These are phyloP conservation scores for Rhododendron simsii DNA, from an alignment of 148 eudicot genomes.

Conservation along the genomic window DNA sequence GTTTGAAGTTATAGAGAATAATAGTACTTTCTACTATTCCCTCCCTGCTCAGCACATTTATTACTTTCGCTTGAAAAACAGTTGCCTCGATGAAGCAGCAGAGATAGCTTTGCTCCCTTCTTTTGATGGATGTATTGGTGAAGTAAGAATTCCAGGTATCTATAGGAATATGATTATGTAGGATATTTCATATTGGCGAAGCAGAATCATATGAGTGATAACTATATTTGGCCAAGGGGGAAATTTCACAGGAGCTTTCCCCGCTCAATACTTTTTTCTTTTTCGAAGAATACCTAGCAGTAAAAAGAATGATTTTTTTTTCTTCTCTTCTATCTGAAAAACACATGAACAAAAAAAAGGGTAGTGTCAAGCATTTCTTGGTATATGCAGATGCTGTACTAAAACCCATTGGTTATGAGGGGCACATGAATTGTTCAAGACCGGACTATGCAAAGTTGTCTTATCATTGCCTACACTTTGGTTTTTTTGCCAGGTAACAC, in stretches of 20 bases:
- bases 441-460: slow-evolving; percentile 43
- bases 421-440: slow-evolving; percentile 21
- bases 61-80: slow-evolving; percentile 31
- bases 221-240: background rate
- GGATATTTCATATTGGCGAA: background rate
- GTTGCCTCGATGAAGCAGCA: slow-evolving; percentile 90
- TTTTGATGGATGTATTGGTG: slow-evolving; percentile 52
- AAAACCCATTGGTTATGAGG: slow-evolving; percentile 39
- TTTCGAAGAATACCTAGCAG: background rate
- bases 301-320: background rate
- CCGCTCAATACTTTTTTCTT: background rate
- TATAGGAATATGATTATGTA: background rate
- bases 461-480: slow-evolving; percentile 60
- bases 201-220: background rate
- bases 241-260: slow-evolving; percentile 2
- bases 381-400: slow-evolving; percentile 43
- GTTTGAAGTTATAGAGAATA: background rate
- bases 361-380: slow-evolving; percentile 6
- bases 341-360: background rate
- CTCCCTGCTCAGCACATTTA: slow-evolving; percentile 8
- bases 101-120: slow-evolving; percentile 74
- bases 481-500: slow-evolving; percentile 56
- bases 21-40: background rate
- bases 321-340: background rate
- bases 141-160: slow-evolving; percentile 61